Conservation (phyloP, 2,329 filamentous ascomycete genomes). For the Triangularia verruculosa region DNA sequence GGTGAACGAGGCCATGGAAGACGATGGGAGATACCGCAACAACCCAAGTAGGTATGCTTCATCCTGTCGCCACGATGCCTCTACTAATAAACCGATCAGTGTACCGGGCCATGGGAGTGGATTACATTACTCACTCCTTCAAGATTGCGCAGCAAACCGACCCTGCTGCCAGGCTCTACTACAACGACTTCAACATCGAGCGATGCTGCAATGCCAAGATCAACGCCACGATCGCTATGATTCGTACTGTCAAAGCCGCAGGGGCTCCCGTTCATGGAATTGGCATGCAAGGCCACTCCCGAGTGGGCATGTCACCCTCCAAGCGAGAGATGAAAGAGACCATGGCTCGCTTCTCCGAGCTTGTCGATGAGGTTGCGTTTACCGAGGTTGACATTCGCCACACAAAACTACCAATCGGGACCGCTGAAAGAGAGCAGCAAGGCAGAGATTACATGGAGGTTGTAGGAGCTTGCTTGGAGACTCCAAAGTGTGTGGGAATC, state of each 20-base stretch:
- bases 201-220: slow-evolving; percentile 19
- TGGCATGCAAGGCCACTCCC: slow-evolving; percentile 22
- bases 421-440: slow-evolving; percentile 15
- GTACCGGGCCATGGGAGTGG: slow-evolving; percentile 21
- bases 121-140: slow-evolving; percentile 21
- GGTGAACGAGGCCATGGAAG: slow-evolving; percentile 19
- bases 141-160: slow-evolving; percentile 17
- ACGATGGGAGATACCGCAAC: slow-evolving; percentile 13
- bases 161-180: slow-evolving; percentile 21
- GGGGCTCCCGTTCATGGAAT: slow-evolving; percentile 19
- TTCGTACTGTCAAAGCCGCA: slow-evolving; percentile 14
- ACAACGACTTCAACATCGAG: slow-evolving; percentile 25
- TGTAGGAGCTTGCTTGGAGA: slow-evolving; percentile 20
- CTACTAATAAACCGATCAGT: neutral
- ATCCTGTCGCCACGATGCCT: neutral
- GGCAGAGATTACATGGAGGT: slow-evolving; percentile 20
- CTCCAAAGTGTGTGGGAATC: slow-evolving; percentile 18
- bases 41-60: slow-evolving; percentile 14
- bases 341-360: slow-evolving; percentile 16
- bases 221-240: slow-evolving; percentile 15
- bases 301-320: slow-evolving; percentile 19
- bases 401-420: slow-evolving; percentile 15
- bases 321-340: slow-evolving; percentile 18
- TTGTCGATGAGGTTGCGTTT: slow-evolving; percentile 19
- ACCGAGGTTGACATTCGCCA: slow-evolving; percentile 22